A percentile compares a stretch with the other conserved stretches of the same genome.
phyloP scores from a whole-genome alignment of 345 rosid genomes.

The Physaria fendleri region DNA sequence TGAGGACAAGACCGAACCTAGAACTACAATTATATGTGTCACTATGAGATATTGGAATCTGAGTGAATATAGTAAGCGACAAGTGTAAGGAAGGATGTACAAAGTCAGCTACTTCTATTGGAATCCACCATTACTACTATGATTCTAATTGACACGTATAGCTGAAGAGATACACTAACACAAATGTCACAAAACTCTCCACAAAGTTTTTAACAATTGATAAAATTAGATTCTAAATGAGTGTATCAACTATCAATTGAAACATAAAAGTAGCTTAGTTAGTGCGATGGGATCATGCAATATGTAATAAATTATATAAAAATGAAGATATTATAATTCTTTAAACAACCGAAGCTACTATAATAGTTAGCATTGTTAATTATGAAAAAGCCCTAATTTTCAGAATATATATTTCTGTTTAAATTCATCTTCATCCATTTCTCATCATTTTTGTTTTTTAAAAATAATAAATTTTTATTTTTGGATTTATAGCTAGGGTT shows the following conservation, averaged over 20 bases:
- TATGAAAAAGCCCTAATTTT: too few relatives aligned
- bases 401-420: too few relatives aligned
- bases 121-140: not conserved
- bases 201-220: not conserved
- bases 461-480: too few relatives aligned
- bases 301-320: not conserved
- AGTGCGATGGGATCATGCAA: not conserved
- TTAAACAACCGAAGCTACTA: not conserved
- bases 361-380: too few relatives aligned
- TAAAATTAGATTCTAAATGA: constrained; percentile 11
- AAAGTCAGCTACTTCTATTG: constrained; percentile 8
- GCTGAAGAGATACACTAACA: not conserved
- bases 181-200: constrained; percentile 1
- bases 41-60: not conserved
- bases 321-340: not conserved
- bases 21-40: not conserved
- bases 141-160: constrained; percentile 2
- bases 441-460: too few relatives aligned
- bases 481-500: not conserved
- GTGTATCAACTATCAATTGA: constrained; percentile 2
- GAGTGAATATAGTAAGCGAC: not conserved
- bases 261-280: constrained; percentile 2
- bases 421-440: too few relatives aligned
- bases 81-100: constrained; percentile 2
- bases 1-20: not conserved